Conservation (phyloP, 108 stramenopile species). For the Cyclotella cryptica region DNA sequence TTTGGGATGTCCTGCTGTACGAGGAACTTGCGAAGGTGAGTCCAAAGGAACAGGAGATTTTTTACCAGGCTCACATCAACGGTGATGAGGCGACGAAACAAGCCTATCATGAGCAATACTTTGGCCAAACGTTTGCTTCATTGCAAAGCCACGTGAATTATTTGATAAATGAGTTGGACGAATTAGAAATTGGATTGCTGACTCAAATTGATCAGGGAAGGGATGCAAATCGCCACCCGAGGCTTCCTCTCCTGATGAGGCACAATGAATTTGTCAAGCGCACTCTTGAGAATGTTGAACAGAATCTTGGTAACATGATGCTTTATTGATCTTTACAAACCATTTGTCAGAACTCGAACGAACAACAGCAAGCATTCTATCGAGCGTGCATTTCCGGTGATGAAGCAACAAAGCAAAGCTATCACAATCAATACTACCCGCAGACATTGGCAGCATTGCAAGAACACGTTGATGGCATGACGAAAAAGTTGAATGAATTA, state of each 20-base stretch:
- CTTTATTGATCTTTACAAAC: not conserved
- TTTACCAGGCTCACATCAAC: slow-evolving; percentile 38
- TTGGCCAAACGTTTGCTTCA: slow-evolving; percentile 26
- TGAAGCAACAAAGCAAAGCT: slow-evolving; percentile 41
- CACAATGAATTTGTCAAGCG: slow-evolving; percentile 58
- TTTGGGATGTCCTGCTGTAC: slow-evolving; percentile 47
- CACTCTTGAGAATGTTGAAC: slow-evolving; percentile 47
- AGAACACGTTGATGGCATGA: slow-evolving; percentile 51
- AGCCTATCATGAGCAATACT: slow-evolving; percentile 53
- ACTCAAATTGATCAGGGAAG: not conserved
- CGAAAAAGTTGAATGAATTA: slow-evolving; percentile 51
- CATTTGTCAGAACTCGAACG: not conserved
- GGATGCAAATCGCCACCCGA: slow-evolving; percentile 45
- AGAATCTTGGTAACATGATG: slow-evolving; percentile 29
- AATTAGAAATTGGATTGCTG: slow-evolving; percentile 22
- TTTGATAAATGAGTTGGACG: slow-evolving; percentile 49
- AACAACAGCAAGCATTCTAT: slow-evolving; percentile 31
- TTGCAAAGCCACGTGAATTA: slow-evolving; percentile 52
- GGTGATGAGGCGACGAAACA: slow-evolving; percentile 56
- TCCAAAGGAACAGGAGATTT: slow-evolving; percentile 13
- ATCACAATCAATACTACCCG: slow-evolving; percentile 53
- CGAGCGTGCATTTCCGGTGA: slow-evolving; percentile 56
- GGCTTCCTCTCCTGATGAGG: slow-evolving; percentile 44
- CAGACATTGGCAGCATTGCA: slow-evolving; percentile 42
- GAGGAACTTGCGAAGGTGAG: slow-evolving; percentile 33